Conservation (phyloP, 1,284 basidiomycete species). For the Malassezia equina region DNA sequence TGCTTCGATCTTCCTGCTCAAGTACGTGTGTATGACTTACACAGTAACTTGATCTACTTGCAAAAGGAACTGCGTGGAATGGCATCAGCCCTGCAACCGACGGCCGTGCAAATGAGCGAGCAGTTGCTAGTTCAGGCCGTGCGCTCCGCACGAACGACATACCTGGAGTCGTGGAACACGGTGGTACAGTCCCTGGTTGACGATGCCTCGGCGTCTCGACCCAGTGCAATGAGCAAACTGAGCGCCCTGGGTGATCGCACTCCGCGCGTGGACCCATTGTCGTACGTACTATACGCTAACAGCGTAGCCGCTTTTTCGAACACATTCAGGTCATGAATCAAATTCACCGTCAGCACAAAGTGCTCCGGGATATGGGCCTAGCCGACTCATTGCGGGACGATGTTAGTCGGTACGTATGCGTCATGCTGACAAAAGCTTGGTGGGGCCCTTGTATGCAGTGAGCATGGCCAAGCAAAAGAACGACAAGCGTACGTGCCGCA, state of each 20-base stretch:
- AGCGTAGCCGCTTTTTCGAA: constrained; percentile 4
- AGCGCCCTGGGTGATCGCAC: background rate
- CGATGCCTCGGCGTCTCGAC: background rate
- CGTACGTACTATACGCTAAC: background rate
- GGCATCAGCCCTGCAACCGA: background rate
- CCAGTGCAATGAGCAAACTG: background rate
- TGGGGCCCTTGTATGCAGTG: constrained; percentile 10
- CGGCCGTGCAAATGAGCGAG: background rate
- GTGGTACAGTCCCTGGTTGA: constrained; percentile 3
- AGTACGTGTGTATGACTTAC: background rate
- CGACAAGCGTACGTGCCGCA: background rate
- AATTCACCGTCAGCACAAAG: constrained; percentile 9
- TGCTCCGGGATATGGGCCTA: background rate
- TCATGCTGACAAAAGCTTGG: background rate
- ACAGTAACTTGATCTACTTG: constrained; percentile 11
- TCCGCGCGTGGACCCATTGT: background rate
- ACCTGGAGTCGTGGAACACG: constrained; percentile 17
- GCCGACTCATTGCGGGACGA: constrained; percentile 8
- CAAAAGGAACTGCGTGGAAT: background rate
- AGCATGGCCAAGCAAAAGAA: constrained; percentile 2
- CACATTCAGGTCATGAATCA: constrained; percentile 1
- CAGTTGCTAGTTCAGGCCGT: constrained; percentile 3
- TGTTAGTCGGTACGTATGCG: constrained; percentile 2
- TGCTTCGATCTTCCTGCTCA: constrained; percentile 14
- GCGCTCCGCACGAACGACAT: constrained; percentile 9